Evolutionary conservation across 2,329 filamentous ascomycete species (phyloP).

Genomic region (Fusarium floridanum): DNA sequence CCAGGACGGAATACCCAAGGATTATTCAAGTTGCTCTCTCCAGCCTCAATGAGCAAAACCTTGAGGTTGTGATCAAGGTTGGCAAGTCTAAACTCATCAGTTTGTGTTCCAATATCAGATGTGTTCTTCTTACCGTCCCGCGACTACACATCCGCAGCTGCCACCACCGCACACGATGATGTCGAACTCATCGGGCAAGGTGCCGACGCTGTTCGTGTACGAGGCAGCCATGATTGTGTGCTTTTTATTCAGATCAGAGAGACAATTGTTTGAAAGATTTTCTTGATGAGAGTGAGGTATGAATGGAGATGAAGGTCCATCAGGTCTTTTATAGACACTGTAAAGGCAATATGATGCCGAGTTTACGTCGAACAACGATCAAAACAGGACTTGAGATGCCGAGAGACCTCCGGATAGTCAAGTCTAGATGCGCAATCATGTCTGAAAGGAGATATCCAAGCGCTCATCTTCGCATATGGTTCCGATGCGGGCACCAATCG

Average conservation of each 20-base stretch:
- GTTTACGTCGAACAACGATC: background rate
- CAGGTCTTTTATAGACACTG: conserved; percentile 27
- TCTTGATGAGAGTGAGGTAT: background rate
- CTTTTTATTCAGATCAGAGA: conserved; percentile 5
- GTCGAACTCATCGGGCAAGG: conserved; percentile 80
- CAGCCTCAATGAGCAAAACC: conserved; percentile 78
- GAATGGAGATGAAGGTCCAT: background rate
- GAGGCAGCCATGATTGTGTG: conserved; percentile 35
- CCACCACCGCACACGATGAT: conserved; percentile 85
- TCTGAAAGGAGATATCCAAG: conserved; percentile 30
- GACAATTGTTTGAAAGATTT: background rate
- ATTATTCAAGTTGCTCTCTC: conserved; percentile 82
- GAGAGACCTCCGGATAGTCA: conserved; percentile 35
- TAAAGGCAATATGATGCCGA: background rate
- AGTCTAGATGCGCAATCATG: conserved; percentile 23
- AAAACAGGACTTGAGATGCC: conserved; percentile 31
- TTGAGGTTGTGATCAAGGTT: conserved; percentile 81
- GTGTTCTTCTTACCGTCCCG: conserved; percentile 49
- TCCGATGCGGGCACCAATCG: conserved; percentile 47
- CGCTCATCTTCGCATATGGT: conserved; percentile 25
- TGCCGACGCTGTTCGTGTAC: conserved; percentile 32
- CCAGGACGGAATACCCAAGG: conserved; percentile 82
- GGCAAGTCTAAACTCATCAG: conserved; percentile 65
- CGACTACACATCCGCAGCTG: conserved; percentile 72
- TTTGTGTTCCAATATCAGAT: background rate